Percentiles rank a stretch among this genome's conserved stretches.
phyloP scores from a whole-genome alignment of 352 stramenopile genomes.

The Pythium apleroticum region DNA sequence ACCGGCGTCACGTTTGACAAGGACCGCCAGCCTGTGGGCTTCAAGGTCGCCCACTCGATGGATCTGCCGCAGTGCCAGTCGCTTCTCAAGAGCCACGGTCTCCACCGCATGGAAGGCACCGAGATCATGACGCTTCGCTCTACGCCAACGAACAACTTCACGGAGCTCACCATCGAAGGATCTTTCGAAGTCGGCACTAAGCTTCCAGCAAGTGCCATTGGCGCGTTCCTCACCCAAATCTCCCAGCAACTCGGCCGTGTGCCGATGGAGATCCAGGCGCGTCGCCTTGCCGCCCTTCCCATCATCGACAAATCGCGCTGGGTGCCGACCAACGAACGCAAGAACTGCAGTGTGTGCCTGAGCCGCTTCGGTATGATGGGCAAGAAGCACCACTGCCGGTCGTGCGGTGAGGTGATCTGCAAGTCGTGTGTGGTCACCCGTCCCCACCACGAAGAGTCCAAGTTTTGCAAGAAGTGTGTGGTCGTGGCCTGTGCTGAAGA shows the following conservation, averaged over 20 bases:
- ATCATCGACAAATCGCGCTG: conserved; percentile 51
- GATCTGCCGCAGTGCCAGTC: conserved; percentile 54
- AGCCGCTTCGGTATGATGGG: conserved; percentile 65
- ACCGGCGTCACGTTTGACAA: conserved; percentile 60
- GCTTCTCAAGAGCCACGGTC: conserved; percentile 62
- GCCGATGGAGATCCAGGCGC: conserved; percentile 51
- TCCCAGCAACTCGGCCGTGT: conserved; percentile 44
- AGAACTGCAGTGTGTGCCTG: conserved; percentile 63
- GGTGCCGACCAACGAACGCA: conserved; percentile 44
- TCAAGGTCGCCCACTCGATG: conserved; percentile 62
- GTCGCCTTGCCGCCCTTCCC: conserved; percentile 40
- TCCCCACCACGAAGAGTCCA: conserved; percentile 38
- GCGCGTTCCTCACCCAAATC: conserved; percentile 42
- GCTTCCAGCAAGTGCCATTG: conserved; percentile 41
- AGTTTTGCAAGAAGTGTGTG: conserved; percentile 78
- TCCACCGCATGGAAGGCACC: conserved; percentile 47
- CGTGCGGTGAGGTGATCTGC: conserved; percentile 75
- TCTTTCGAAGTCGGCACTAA: conserved; percentile 40
- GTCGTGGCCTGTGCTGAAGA: conserved; percentile 49
- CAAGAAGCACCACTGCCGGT: conserved; percentile 75
- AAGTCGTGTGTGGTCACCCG: conserved; percentile 73
- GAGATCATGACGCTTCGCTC: conserved; percentile 54
- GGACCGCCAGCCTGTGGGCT: conserved; percentile 53
- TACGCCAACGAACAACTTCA: conserved; percentile 44
- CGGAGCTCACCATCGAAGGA: conserved; percentile 54